Evolutionary conservation across 306 rosid species (phyloP).

Genomic region (Vicia sativa): DNA sequence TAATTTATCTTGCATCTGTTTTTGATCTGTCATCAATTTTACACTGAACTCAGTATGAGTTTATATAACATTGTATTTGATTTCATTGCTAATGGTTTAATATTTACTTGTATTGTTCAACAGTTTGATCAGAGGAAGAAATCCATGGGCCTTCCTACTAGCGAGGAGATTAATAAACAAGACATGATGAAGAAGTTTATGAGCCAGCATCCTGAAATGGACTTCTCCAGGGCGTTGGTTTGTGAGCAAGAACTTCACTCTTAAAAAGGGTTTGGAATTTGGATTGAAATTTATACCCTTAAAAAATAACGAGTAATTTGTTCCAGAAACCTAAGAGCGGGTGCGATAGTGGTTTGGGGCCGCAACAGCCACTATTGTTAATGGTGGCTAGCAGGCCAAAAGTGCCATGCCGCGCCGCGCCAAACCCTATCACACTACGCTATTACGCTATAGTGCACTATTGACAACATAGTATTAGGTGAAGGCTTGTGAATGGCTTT

Average conservation of each 20-base stretch:
- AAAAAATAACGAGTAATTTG: too few species aligned
- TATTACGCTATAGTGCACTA: too few species aligned
- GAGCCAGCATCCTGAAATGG: constrained; percentile 98
- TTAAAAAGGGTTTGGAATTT: too few species aligned
- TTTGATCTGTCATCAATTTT: not conserved
- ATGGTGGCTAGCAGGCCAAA: too few species aligned
- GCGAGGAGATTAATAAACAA: constrained; percentile 81
- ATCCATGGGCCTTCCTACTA: constrained; percentile 86
- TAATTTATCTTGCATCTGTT: not conserved
- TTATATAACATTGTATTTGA: not conserved
- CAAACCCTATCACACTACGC: too few species aligned
- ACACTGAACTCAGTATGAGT: not conserved
- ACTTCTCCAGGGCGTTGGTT: constrained; percentile 83
- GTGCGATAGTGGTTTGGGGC: too few species aligned
- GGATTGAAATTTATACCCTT: too few species aligned
- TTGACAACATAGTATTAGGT: too few species aligned
- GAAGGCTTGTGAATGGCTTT: constrained; percentile 14
- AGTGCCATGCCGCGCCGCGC: too few species aligned
- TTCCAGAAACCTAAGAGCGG: too few species aligned
- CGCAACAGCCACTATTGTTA: too few species aligned
- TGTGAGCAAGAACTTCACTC: too few species aligned
- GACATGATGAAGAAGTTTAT: constrained; percentile 83
- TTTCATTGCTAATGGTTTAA: constrained; percentile 1
- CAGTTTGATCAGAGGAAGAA: constrained; percentile 97
- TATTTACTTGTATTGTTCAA: constrained; percentile 1